Evolutionary conservation across 2,329 filamentous ascomycete species (phyloP).

Genomic region (Colletotrichum karsti): DNA sequence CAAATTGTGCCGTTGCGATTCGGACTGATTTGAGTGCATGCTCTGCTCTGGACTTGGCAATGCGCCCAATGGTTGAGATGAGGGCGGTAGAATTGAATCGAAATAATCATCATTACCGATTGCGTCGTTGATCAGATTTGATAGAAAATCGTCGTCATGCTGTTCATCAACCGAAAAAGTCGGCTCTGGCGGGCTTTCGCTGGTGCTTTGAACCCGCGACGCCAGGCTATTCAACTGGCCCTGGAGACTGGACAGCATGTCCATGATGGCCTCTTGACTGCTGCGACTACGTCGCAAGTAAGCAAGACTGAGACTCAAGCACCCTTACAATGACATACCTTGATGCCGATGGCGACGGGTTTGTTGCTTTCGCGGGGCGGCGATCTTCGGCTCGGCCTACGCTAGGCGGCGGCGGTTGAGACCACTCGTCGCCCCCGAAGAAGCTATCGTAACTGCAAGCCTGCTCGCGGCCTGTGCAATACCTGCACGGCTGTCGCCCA

Average conservation of each 20-base stretch:
- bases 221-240: conserved; percentile 14
- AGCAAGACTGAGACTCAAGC: not conserved
- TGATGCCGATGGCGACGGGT: not conserved
- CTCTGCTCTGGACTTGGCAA: conserved; percentile 38
- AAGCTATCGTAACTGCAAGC: conserved; percentile 27
- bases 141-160: not conserved
- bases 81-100: not conserved
- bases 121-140: not conserved
- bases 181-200: not conserved
- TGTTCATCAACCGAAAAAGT: not conserved
- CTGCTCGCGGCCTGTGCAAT: conserved; percentile 27
- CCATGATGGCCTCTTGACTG: conserved; percentile 5
- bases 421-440: not conserved
- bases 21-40: too few species aligned
- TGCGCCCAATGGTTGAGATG: conserved; percentile 32
- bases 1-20: too few species aligned
- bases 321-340: not conserved
- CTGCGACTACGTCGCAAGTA: not conserved
- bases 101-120: not conserved
- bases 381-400: too few species aligned
- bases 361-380: not conserved
- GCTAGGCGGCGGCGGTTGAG: not conserved
- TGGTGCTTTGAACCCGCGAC: not conserved
- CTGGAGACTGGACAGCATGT: conserved; percentile 8
- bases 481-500: conserved; percentile 32